Evolutionary conservation across 2,329 filamentous ascomycete genomes (phyloP).

Genomic region (Grosmannia clavigera): DNA sequence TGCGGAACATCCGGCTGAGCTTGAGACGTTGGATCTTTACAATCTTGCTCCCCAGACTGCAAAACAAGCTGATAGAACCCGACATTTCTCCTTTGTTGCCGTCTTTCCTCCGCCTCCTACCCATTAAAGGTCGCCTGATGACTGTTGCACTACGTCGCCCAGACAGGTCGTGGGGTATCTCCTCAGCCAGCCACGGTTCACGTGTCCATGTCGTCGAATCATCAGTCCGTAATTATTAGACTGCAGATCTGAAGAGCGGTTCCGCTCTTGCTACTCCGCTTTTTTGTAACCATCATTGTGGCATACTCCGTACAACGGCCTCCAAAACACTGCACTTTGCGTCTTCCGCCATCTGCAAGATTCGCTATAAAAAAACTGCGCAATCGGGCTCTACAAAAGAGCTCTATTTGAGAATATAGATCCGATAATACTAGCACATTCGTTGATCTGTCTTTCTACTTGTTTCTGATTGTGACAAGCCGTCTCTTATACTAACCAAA

Average conservation of each 20-base stretch:
- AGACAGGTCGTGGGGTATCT: background rate
- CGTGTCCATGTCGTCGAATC: background rate
- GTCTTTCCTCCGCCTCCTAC: background rate
- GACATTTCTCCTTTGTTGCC: background rate
- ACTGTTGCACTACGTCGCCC: background rate
- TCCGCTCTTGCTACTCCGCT: background rate
- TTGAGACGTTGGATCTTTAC: background rate
- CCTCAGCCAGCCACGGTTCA: background rate
- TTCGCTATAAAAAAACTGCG: too few species aligned
- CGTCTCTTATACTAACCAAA: too few species aligned
- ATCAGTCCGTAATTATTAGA: background rate
- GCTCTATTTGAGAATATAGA: too few species aligned
- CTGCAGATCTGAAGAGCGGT: background rate
- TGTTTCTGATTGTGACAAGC: too few species aligned
- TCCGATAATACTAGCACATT: too few species aligned
- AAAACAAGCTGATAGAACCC: background rate
- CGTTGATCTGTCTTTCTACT: too few species aligned
- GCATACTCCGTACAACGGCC: too few species aligned
- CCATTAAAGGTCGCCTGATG: background rate
- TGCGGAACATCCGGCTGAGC: background rate
- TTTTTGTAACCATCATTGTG: background rate
- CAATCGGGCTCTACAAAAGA: too few species aligned
- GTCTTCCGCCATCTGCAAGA: too few species aligned
- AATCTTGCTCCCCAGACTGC: background rate
- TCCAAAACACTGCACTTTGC: background rate